phyloP scores from a whole-genome alignment of 192 early-diverging fungal species.

The Rhizophlyctis rosea region DNA sequence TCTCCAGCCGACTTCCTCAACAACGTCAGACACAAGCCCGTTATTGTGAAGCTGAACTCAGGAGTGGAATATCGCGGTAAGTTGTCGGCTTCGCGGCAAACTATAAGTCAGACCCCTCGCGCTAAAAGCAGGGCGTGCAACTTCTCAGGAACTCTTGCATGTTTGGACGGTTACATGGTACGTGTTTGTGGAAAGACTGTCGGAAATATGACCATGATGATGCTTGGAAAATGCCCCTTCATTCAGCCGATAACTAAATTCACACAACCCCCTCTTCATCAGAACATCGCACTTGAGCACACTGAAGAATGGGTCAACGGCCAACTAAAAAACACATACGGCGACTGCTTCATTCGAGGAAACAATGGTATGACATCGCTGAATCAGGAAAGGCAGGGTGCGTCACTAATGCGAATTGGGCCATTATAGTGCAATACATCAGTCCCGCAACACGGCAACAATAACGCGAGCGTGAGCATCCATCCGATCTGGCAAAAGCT shows the following conservation, averaged over 20 bases:
- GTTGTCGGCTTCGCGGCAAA: background rate
- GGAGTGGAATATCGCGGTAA: slow-evolving; percentile 93
- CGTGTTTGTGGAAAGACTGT: slow-evolving; percentile 3
- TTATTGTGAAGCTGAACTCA: slow-evolving; percentile 92
- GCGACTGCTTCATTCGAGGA: slow-evolving; percentile 95
- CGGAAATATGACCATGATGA: slow-evolving; percentile 1
- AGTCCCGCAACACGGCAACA: too few relatives aligned
- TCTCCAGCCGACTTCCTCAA: slow-evolving; percentile 88
- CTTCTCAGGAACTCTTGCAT: slow-evolving; percentile 72
- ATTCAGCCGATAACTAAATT: too few relatives aligned
- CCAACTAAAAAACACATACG: slow-evolving; percentile 87
- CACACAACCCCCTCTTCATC: slow-evolving; percentile 1
- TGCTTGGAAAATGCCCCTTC: background rate
- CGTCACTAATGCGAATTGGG: too few relatives aligned
- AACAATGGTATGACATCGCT: slow-evolving; percentile 85
- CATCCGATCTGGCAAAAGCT: too few relatives aligned
- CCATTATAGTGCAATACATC: too few relatives aligned
- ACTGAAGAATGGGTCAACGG: slow-evolving; percentile 96
- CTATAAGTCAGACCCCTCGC: too few relatives aligned
- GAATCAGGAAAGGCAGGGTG: too few relatives aligned
- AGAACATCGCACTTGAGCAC: slow-evolving; percentile 95
- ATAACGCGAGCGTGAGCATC: too few relatives aligned
- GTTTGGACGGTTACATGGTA: slow-evolving; percentile 83
- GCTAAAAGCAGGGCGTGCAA: background rate
- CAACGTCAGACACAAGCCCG: slow-evolving; percentile 75